Conservation (phyloP, 106 monocot genomes). For the Narthecium ossifragum region DNA sequence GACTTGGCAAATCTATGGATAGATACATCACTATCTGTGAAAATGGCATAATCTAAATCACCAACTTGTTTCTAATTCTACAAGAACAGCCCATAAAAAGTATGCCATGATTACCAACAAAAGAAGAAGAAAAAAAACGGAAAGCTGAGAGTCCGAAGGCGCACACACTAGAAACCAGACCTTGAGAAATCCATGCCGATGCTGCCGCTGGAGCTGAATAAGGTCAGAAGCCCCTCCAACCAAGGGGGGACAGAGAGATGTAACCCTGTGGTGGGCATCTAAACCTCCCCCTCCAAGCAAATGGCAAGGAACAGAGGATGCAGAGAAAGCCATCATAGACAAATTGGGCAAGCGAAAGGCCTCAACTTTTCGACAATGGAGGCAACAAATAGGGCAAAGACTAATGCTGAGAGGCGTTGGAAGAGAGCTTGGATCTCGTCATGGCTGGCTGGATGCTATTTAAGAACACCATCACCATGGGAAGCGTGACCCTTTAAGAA, state of each 20-base stretch:
- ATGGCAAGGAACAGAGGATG: constrained; percentile 38
- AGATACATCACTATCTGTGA: no score
- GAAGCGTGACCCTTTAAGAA: no score
- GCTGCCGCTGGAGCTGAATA: constrained; percentile 13
- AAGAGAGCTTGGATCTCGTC: no score
- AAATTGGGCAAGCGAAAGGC: background rate
- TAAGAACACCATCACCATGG: no score
- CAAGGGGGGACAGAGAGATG: constrained; percentile 8
- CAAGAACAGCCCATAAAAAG: no score
- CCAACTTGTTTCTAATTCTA: no score
- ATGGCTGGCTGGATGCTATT: no score
- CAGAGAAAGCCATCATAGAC: constrained; percentile 50
- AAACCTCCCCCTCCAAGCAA: constrained; percentile 17
- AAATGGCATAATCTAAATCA: no score
- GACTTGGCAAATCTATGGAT: no score
- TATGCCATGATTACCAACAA: no score
- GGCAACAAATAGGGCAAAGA: background rate
- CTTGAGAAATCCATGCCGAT: constrained; percentile 30
- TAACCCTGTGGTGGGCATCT: constrained; percentile 20
- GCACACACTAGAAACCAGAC: constrained; percentile 23
- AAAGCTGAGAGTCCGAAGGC: no score
- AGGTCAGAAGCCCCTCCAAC: constrained; percentile 15
- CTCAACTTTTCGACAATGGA: no score
- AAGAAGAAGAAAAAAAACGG: background rate
- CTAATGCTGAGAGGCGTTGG: background rate